A percentile compares a stretch with the other conserved stretches of the same genome.
Conservation (phyloP, 257 asterid species). For the Solanum chaucha region DNA sequence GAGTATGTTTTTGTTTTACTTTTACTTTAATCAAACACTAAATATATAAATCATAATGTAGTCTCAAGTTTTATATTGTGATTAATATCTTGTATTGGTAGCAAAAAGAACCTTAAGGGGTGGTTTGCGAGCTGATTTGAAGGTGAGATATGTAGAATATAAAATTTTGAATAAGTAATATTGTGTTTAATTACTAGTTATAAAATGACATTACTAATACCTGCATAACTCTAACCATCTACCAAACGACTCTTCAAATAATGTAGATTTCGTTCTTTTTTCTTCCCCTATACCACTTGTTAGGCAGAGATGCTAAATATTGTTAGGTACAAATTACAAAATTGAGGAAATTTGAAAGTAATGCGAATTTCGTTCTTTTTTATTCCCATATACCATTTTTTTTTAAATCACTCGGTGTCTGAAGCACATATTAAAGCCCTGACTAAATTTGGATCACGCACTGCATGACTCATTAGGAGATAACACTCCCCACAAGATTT, state of each 20-base stretch:
- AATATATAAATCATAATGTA: not conserved
- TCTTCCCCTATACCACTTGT: not conserved
- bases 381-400: not conserved
- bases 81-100: not conserved
- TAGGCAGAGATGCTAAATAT: not conserved
- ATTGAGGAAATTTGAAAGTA: not conserved
- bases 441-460: no score
- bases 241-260: not conserved
- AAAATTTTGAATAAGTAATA: no score
- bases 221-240: no score
- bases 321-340: not conserved
- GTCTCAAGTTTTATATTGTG: not conserved
- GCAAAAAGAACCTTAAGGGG: not conserved
- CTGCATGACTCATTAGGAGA: no score
- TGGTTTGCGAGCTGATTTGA: no score
- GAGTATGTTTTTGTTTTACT: no score
- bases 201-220: no score
- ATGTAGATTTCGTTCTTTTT: not conserved
- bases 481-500: no score
- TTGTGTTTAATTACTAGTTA: no score
- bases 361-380: not conserved
- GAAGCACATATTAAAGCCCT: fast-evolving
- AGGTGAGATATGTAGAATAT: no score
- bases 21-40: no score
- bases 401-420: fast-evolving